Base-by-base conservation (phyloP, 148 eudicot species). In the Oxyria digyna region DNA sequence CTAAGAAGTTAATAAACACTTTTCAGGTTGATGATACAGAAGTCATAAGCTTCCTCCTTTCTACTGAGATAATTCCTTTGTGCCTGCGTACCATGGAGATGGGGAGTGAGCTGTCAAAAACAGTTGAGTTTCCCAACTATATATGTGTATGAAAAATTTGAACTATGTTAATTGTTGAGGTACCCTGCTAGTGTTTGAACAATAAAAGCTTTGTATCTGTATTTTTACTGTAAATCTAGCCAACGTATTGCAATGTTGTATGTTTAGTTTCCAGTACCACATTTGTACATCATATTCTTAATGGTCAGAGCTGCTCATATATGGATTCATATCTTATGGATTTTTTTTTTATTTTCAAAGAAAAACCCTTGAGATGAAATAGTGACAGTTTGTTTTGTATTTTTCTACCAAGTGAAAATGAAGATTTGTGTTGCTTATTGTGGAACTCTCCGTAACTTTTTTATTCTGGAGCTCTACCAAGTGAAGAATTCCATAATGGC, bases 71-170 rank as follows among this genome's bases (percentile, higher is more conserved):
- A 67, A 89, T 93, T 76, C 98, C 98, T 5, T 74, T 93, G 75
- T 93, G 98, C 80, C 83, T 93, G 57, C 95, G 97, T 45, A 88
- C 98, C 23, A 94, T 94, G 98, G 98, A 94, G 81, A 85, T 94
- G 95, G 98, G 98, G 38, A 86, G 97, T 73, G 98, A 94, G 73
- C 71, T 94, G 66, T 94, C 98, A 50, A 94, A 94, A 82, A 94
- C 98, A 57, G 98, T 59, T 92, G 73, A 79, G 89, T 79, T 37
- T 69, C 46, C 24, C 68, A 18, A 72, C 24, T 52, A 37, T 46
- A 18, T 48, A 71, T 66, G 18, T 70, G 33, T 27, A 50, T 50
- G 54, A 27, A 0, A 54, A 54, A 24, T 54, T 54, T 54, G 12
- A 23, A 24, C 31, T 9, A 8, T 10, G 62, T 11, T 54, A 23